Percentiles rank a stretch among this genome's conserved stretches.
These are phyloP conservation scores for Neofusicoccum parvum DNA, from an alignment of 2,329 filamentous ascomycete genomes.

Conservation along the genomic window DNA sequence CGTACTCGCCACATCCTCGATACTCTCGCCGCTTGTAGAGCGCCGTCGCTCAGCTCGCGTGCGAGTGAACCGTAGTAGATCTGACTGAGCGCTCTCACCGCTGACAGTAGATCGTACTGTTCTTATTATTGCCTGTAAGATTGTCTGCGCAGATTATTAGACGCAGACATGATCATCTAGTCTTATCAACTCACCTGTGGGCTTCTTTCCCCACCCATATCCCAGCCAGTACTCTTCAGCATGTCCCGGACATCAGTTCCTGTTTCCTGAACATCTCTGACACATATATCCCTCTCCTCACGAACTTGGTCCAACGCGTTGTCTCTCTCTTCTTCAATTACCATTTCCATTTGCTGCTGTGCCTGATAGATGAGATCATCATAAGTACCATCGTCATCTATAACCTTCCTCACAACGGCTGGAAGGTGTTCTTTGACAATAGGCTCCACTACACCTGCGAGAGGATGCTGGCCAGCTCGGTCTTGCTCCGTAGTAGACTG, in stretches of 20 bases:
- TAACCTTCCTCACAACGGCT: neutral
- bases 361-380: neutral
- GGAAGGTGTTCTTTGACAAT: neutral
- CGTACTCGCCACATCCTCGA: neutral
- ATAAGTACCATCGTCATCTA: neutral
- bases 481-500: neutral
- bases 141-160: neutral
- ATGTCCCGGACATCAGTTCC: neutral
- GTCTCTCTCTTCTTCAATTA: neutral
- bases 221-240: neutral
- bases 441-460: neutral
- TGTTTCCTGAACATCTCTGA: neutral
- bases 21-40: neutral
- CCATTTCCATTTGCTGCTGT: neutral
- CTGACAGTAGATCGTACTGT: neutral
- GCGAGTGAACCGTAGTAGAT: neutral
- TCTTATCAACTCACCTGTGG: neutral
- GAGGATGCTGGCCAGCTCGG: neutral
- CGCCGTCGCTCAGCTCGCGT: neutral
- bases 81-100: neutral
- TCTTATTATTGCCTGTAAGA: neutral
- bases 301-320: neutral
- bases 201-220: neutral
- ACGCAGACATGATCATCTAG: neutral
- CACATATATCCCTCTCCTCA: neutral